These are phyloP conservation scores for Microthlaspi erraticum DNA, from an alignment of 345 rosid genomes.

Conservation along the genomic window DNA sequence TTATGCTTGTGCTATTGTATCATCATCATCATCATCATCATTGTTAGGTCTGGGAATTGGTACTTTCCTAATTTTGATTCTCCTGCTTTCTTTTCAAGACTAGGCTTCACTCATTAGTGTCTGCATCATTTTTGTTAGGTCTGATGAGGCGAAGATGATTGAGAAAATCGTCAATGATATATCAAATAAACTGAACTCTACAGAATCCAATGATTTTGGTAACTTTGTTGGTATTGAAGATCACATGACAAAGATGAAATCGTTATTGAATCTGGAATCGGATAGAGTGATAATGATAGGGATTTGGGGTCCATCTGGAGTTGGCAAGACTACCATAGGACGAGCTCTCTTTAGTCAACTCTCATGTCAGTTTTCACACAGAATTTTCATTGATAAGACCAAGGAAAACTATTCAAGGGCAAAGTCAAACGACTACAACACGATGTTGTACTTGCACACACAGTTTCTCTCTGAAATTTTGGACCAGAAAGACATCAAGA, in stretches of 20 bases:
- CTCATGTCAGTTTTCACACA: background rate
- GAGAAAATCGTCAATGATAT: slow-evolving; percentile 16
- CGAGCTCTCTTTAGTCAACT: slow-evolving; percentile 11
- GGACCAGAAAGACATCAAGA: slow-evolving; percentile 1
- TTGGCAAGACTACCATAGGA: slow-evolving; percentile 17
- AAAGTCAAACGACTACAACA: slow-evolving; percentile 7
- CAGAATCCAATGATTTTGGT: slow-evolving; percentile 1
- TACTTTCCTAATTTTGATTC: background rate
- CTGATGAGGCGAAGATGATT: slow-evolving; percentile 17
- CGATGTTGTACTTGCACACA: background rate
- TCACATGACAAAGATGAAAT: slow-evolving; percentile 2
- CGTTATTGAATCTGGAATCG: background rate
- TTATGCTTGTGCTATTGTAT: too few relatives aligned
- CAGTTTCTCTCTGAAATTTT: slow-evolving; percentile 1
- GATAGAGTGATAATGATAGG: background rate
- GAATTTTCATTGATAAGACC: slow-evolving; percentile 19
- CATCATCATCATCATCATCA: too few relatives aligned
- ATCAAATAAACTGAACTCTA: background rate
- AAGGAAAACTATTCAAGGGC: slow-evolving; percentile 9
- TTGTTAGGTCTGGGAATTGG: slow-evolving; percentile 14
- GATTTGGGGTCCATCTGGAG: slow-evolving; percentile 23
- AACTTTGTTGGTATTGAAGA: slow-evolving; percentile 7
- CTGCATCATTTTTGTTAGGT: slow-evolving; percentile 2
- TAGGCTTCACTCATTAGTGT: background rate
- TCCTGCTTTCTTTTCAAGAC: background rate